A percentile compares a stretch with the other conserved stretches of the same genome.
These are phyloP conservation scores for Cystofilobasidium macerans DNA, from an alignment of 768 basidiomycete genomes.

Conservation along the genomic window DNA sequence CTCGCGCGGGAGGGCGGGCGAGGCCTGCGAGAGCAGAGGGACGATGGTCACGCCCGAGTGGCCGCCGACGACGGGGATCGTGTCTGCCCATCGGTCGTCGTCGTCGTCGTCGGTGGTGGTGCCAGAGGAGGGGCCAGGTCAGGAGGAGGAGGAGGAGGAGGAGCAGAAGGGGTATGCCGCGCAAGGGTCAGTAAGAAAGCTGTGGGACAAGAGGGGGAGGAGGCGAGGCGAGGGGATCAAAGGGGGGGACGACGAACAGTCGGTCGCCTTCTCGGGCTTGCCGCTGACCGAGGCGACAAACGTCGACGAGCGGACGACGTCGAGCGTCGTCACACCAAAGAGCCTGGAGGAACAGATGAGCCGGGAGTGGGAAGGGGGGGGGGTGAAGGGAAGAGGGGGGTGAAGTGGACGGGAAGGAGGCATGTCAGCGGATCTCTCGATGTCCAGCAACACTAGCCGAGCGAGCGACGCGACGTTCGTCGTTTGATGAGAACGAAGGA, in stretches of 20 bases:
- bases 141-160: too few relatives aligned
- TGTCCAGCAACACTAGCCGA: too few relatives aligned
- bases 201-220: neutral
- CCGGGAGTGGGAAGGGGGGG: too few relatives aligned
- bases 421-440: too few relatives aligned
- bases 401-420: neutral
- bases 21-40: slow-evolving; percentile 77
- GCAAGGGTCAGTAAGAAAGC: neutral
- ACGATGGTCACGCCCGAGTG: slow-evolving; percentile 98
- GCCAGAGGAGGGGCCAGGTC: too few relatives aligned
- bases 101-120: too few relatives aligned
- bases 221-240: neutral
- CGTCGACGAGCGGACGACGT: slow-evolving; percentile 88
- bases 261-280: slow-evolving; percentile 41
- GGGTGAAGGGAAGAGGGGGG: neutral
- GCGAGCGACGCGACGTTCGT: too few relatives aligned
- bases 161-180: neutral
- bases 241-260: slow-evolving; percentile 47
- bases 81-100: too few relatives aligned
- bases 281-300: slow-evolving; percentile 64
- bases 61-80: slow-evolving; percentile 48
- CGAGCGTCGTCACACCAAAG: slow-evolving; percentile 96
- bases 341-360: too few relatives aligned
- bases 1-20: slow-evolving; percentile 48
- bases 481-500: too few relatives aligned